Conservation (phyloP, 805 yeast species). For the Saccharomycopsis sp. region DNA sequence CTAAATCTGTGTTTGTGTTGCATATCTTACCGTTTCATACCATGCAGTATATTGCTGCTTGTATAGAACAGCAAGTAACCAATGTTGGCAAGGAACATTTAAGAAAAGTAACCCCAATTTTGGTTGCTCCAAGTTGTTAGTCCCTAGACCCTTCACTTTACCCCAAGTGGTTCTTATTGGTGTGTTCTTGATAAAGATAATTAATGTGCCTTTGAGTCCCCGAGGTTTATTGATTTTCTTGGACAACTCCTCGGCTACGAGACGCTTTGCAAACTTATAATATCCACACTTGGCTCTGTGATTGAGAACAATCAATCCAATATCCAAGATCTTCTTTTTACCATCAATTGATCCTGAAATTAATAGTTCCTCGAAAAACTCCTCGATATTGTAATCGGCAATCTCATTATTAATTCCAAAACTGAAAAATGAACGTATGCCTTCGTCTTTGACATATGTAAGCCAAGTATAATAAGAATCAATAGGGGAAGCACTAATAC, state of each 20-base stretch:
- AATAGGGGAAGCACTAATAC: not conserved
- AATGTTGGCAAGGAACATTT: no score
- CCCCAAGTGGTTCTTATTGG: slow-evolving; percentile 57
- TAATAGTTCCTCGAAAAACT: slow-evolving; percentile 36
- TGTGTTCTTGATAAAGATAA: slow-evolving; percentile 30
- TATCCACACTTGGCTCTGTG: slow-evolving; percentile 62
- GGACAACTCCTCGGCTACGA: slow-evolving; percentile 44
- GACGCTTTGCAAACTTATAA: slow-evolving; percentile 44
- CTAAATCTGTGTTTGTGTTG: no score
- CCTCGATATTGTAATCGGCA: slow-evolving; percentile 56
- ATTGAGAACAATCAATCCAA: slow-evolving; percentile 42
- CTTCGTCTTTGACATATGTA: slow-evolving; percentile 22
- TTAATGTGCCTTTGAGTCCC: slow-evolving; percentile 26
- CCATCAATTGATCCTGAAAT: slow-evolving; percentile 33
- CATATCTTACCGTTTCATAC: no score
- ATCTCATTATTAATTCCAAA: slow-evolving; percentile 66
- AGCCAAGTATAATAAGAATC: not conserved
- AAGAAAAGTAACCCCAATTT: no score
- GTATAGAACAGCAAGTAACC: no score
- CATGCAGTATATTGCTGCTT: no score
- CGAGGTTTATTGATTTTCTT: slow-evolving; percentile 21
- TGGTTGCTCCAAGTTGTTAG: slow-evolving; percentile 37
- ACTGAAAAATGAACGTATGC: slow-evolving; percentile 56
- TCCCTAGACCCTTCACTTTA: slow-evolving; percentile 37
- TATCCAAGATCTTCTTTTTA: no score